These are phyloP conservation scores for Helicocarpus griseus DNA, from an alignment of 2,329 filamentous ascomycete genomes.

Conservation along the genomic window DNA sequence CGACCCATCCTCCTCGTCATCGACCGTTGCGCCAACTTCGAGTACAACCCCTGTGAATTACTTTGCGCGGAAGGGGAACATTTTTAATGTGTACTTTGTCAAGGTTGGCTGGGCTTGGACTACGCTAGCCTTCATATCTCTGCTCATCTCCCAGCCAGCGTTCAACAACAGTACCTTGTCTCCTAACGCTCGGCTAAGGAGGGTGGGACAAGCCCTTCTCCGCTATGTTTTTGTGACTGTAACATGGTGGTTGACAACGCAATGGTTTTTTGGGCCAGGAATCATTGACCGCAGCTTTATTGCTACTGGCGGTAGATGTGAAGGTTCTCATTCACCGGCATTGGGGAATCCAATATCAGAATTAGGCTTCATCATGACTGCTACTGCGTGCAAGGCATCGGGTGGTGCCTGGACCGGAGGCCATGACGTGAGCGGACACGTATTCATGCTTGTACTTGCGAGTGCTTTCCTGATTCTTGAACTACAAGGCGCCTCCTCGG, in stretches of 20 bases:
- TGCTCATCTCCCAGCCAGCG: constrained; percentile 59
- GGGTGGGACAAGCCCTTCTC: constrained; percentile 49
- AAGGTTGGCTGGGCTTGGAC: constrained; percentile 95
- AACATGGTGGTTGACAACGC: constrained; percentile 80
- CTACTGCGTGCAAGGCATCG: constrained; percentile 68
- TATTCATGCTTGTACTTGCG: constrained; percentile 81
- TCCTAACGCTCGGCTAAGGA: constrained; percentile 29
- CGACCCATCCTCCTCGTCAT: constrained; percentile 44
- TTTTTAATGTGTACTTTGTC: constrained; percentile 89
- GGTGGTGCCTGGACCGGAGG: constrained; percentile 87
- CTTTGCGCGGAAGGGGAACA: constrained; percentile 86
- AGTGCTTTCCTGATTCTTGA: constrained; percentile 76
- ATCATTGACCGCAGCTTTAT: constrained; percentile 83
- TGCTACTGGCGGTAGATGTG: constrained; percentile 80
- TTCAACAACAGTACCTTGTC: constrained; percentile 34
- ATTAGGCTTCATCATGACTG: constrained; percentile 51
- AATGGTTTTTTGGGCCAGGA: constrained; percentile 91
- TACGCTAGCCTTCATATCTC: constrained; percentile 60
- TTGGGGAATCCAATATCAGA: constrained; percentile 22
- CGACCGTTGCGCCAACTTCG: constrained; percentile 2
- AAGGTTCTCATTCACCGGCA: constrained; percentile 36
- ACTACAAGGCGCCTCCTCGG: constrained; percentile 57
- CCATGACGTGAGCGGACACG: constrained; percentile 91
- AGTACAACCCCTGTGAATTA: constrained; percentile 43
- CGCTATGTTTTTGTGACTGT: constrained; percentile 64